A percentile compares a stretch with the other conserved stretches of the same genome.
phyloP scores from a whole-genome alignment of 305 asterid genomes.

The Rubia tinctorum region DNA sequence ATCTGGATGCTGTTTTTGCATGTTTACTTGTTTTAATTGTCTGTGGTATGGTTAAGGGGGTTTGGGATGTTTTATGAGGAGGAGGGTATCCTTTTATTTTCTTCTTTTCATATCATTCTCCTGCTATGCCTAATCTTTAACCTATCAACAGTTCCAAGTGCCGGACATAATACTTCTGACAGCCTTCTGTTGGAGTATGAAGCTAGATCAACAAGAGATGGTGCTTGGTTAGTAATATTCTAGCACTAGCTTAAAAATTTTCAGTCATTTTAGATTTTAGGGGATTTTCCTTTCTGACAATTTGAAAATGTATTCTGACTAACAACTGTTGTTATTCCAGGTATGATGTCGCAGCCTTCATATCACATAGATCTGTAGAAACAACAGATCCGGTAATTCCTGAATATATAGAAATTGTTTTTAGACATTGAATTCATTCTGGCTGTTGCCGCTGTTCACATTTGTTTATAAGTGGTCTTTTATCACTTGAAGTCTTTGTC shows the following conservation, averaged over 20 bases:
- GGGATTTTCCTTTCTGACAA: background rate
- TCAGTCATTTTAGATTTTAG: conserved; percentile 7
- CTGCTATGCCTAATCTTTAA: conserved; percentile 6
- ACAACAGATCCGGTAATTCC: conserved; percentile 83
- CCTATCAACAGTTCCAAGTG: conserved; percentile 44
- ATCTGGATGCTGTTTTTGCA: background rate
- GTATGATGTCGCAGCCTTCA: conserved; percentile 83
- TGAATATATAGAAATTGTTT: conserved; percentile 16
- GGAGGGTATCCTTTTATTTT: background rate
- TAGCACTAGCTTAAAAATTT: background rate
- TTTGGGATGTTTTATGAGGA: background rate
- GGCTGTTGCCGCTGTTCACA: conserved; percentile 1
- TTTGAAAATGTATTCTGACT: background rate
- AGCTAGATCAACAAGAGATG: conserved; percentile 98
- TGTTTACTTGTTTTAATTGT: background rate
- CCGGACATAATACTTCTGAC: conserved; percentile 54
- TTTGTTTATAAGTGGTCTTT: background rate
- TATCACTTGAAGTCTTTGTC: background rate
- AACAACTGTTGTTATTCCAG: conserved; percentile 33
- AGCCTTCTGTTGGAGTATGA: conserved; percentile 83
- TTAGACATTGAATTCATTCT: conserved; percentile 14
- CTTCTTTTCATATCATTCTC: background rate
- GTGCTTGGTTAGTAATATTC: conserved; percentile 79
- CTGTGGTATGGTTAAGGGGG: background rate
- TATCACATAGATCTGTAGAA: conserved; percentile 73